These are phyloP conservation scores for Thalassiosira livingstoniorum DNA, from an alignment of 352 stramenopile species.

Conservation along the genomic window DNA sequence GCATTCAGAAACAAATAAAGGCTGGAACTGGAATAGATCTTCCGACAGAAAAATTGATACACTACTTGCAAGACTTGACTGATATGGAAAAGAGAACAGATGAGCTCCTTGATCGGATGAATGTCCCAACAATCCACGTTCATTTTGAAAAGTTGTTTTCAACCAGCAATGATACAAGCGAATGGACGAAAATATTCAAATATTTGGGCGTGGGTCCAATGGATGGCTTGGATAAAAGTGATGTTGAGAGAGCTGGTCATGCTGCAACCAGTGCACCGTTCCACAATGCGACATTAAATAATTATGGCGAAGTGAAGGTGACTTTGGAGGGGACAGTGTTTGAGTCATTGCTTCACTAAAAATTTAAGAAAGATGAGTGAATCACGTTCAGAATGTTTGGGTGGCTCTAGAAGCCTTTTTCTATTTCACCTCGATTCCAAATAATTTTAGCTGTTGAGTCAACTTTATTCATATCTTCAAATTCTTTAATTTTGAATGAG, in stretches of 20 bases:
- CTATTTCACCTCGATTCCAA: too few species aligned
- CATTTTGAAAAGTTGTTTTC: slow-evolving; percentile 49
- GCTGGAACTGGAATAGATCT: slow-evolving; percentile 35
- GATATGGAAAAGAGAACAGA: slow-evolving; percentile 32
- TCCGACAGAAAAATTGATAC: slow-evolving; percentile 16
- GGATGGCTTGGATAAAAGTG: slow-evolving; percentile 7
- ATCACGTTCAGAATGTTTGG: too few species aligned
- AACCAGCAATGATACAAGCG: slow-evolving; percentile 24
- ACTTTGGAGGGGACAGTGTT: slow-evolving; percentile 38
- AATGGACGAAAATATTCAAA: slow-evolving; percentile 44
- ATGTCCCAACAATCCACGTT: slow-evolving; percentile 36
- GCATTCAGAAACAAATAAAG: slow-evolving; percentile 37
- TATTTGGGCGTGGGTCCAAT: slow-evolving; percentile 35
- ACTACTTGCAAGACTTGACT: slow-evolving; percentile 25
- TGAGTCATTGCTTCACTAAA: slow-evolving; percentile 40
- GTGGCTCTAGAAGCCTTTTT: too few species aligned
- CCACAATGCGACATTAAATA: slow-evolving; percentile 43
- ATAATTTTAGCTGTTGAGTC: too few species aligned
- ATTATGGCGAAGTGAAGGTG: slow-evolving; percentile 37
- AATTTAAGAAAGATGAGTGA: slow-evolving; percentile 1
- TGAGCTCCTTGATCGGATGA: slow-evolving; percentile 13
- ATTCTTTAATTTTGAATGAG: too few species aligned
- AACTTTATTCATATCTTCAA: too few species aligned
- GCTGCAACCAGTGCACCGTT: slow-evolving; percentile 36
- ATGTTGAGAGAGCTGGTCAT: slow-evolving; percentile 35